Evolutionary conservation across 768 basidiomycete genomes (phyloP).

Genomic region (Punctularia strigosozonata): DNA sequence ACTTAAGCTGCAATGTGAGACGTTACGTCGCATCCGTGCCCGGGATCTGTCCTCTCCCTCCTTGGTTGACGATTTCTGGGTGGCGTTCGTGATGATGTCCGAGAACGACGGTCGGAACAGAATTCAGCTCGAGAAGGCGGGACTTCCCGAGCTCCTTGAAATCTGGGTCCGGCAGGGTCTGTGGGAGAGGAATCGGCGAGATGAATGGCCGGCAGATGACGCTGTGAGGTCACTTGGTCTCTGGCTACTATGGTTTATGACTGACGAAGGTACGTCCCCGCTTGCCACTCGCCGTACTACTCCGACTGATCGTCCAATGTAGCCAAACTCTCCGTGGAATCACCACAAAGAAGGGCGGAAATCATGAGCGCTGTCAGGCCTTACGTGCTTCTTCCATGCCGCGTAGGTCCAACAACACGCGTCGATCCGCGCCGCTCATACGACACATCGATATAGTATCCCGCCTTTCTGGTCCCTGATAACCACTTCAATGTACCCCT

Average conservation of each 20-base stretch:
- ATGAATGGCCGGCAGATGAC: slow-evolving; percentile 50
- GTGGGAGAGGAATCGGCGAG: slow-evolving; percentile 22
- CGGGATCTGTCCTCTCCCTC: slow-evolving; percentile 16
- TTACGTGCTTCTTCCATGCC: not conserved
- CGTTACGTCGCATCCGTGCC: slow-evolving; percentile 19
- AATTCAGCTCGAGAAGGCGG: slow-evolving; percentile 40
- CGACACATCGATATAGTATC: slow-evolving; percentile 37
- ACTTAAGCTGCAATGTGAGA: slow-evolving; percentile 25
- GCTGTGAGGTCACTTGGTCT: slow-evolving; percentile 37
- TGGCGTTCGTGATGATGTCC: slow-evolving; percentile 40
- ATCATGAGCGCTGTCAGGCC: not conserved
- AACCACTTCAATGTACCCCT: slow-evolving; percentile 48
- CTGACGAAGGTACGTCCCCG: slow-evolving; percentile 31
- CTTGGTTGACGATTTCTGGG: slow-evolving; percentile 30
- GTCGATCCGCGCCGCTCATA: too few relatives aligned
- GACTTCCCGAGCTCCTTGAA: slow-evolving; percentile 34
- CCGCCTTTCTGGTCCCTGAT: slow-evolving; percentile 47
- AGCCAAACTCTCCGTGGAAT: not conserved
- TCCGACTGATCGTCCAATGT: not conserved
- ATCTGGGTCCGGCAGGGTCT: slow-evolving; percentile 32
- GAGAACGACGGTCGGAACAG: slow-evolving; percentile 63
- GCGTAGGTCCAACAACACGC: not conserved
- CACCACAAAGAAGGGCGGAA: not conserved
- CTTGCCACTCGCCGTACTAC: not conserved
- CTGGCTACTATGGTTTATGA: slow-evolving; percentile 56